Conservation (phyloP, 768 basidiomycete species). For the Termitomyces titanicus region DNA sequence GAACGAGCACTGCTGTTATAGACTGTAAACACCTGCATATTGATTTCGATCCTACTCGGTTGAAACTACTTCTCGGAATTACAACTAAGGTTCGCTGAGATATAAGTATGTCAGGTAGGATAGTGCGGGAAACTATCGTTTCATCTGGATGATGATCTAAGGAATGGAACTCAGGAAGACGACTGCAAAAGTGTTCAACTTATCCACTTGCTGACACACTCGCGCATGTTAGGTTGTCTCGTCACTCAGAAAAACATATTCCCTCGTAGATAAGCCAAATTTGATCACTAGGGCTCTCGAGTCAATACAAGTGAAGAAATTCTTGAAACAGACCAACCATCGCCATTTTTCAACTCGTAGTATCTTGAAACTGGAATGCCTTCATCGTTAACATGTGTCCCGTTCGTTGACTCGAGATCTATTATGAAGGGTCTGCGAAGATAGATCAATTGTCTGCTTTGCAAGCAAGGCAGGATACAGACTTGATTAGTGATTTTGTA, state of each 20-base stretch:
- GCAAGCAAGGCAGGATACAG: conserved; percentile 23
- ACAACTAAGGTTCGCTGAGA: too few species aligned
- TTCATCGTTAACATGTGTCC: conserved; percentile 87
- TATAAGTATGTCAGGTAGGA: too few species aligned
- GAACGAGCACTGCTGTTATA: neutral
- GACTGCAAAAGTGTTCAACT: neutral
- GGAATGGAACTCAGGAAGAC: neutral
- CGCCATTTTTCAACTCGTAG: conserved; percentile 76
- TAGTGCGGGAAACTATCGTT: neutral
- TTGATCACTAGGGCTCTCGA: conserved; percentile 59
- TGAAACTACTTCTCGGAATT: too few species aligned
- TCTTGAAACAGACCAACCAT: conserved; percentile 49
- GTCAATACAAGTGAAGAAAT: neutral
- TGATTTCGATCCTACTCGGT: neutral
- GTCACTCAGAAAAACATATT: conserved; percentile 85
- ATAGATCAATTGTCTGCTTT: conserved; percentile 3
- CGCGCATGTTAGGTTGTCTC: conserved; percentile 49
- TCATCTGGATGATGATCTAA: neutral
- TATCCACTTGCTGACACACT: neutral
- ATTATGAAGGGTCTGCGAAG: conserved; percentile 85
- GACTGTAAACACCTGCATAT: neutral
- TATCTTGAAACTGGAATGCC: conserved; percentile 82
- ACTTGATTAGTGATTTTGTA: conserved; percentile 82
- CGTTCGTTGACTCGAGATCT: conserved; percentile 98
- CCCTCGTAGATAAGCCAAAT: conserved; percentile 75